Percentiles rank a stretch among this genome's conserved stretches.
Conservation (phyloP, 2,329 filamentous ascomycete species). For the Bimuria novae-zelandiae region DNA sequence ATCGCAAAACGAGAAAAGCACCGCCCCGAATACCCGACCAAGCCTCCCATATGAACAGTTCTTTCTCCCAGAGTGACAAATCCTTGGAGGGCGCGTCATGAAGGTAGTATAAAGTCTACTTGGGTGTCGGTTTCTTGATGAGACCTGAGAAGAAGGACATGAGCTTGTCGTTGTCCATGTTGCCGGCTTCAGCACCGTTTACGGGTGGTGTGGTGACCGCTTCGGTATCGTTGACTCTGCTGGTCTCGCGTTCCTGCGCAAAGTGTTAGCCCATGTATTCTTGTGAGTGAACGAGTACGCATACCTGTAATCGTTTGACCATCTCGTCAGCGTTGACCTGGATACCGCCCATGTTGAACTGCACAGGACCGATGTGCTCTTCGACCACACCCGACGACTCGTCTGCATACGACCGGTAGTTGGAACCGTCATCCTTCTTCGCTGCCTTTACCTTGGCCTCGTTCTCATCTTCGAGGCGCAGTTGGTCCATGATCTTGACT, state of each 20-base stretch:
- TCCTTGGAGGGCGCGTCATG: conserved; percentile 10
- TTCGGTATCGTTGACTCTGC: conserved; percentile 33
- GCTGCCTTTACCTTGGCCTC: conserved; percentile 50
- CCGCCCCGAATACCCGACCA: background rate
- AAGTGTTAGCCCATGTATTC: background rate
- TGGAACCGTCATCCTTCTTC: conserved; percentile 41
- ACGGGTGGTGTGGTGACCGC: conserved; percentile 26
- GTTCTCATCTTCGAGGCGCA: conserved; percentile 64
- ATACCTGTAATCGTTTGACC: conserved; percentile 81
- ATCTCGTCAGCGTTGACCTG: conserved; percentile 95
- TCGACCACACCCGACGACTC: conserved; percentile 47
- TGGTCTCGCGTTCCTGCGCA: conserved; percentile 45
- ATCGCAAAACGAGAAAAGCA: background rate
- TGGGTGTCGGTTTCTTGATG: conserved; percentile 35
- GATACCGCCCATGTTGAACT: conserved; percentile 98
- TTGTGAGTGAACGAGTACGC: background rate
- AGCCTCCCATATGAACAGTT: background rate
- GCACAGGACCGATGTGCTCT: conserved; percentile 84
- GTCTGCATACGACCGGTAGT: conserved; percentile 28
- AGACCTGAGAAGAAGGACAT: conserved; percentile 47
- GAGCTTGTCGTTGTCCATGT: conserved; percentile 47
- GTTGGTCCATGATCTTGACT: conserved; percentile 72
- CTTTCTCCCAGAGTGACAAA: conserved; percentile 9
- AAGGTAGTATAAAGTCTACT: conserved; percentile 21
- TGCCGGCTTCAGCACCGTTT: conserved; percentile 32